Evolutionary conservation across 2,329 filamentous ascomycete genomes (phyloP), one percentile per base, ranked within the genome.

Genomic region (Neofusicoccum ribis): DNA sequence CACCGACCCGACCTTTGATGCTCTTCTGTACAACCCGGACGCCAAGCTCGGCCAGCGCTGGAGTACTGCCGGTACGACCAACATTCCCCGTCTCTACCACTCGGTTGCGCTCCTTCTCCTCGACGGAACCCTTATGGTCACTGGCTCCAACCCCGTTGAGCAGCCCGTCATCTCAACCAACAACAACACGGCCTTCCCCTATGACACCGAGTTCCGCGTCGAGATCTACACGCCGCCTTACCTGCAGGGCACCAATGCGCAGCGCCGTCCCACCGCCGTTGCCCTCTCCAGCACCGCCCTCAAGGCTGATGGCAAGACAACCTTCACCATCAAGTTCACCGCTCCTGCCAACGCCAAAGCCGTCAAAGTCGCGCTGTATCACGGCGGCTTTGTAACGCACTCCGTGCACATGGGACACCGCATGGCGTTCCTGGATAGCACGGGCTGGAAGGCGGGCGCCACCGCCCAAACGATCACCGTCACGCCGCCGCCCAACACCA

Each of bases 161-260:
- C 82, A 84, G 79, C 85, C 85, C 15, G 74, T 85, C 39, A 79
- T 86, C 11, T 70, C 75, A 14, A 75, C 79, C 62, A 73, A 78
- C 0, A 70, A 79, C 62, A 74, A 83, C 65, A 44, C 52, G 15
- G 63, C 63, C 11, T 60, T 60, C 44, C 83, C 82, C 9, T 88
- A 79, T 72, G 78, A 82, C 17, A 88, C 85, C 1, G 86, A 89
- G 67, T 88, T 87, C 77, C 82, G 85, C 41, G 84, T 88, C 49
- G 86, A 89, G 72, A 84, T 83, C 63, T 88, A 86, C 72, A 85
- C 84, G 34, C 86, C 86, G 46, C 85, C 85, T 3, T 89, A 89
- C 70, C 81, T 88, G 17, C 77, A 80, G 52, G 85, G 84, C 14
- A 80, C 78, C 46, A 84, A 84, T 56, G 80, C 79, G 2, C 73